Base-by-base conservation (phyloP, 2,329 filamentous ascomycete genomes). In the Pyrenophora seminiperda region DNA sequence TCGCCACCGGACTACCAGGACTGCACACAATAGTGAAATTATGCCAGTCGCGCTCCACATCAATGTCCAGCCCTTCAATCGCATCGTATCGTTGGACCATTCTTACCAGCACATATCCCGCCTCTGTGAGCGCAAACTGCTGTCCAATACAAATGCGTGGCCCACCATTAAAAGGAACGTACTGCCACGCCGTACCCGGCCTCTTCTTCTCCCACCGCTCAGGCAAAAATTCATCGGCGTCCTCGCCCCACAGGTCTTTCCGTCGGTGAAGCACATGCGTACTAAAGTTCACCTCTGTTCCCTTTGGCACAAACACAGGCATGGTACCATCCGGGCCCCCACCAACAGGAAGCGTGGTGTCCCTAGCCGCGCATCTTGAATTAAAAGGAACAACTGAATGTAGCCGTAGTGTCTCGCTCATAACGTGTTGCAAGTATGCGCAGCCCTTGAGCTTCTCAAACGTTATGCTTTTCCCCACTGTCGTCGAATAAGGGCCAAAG, bases 401-500 rank as follows among this genome's bases (percentile, higher is more conserved):
- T 1, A 70, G 36, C 1, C 68, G 64, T 2, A 63, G 38, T 3
- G 47, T 54, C 36, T 70, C 67, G 31, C 62, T 65, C 17, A 71
- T 18, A 14, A 59, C 40, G 31, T 54, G 51, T 4, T 62, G 56
- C 2, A 71, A 52, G 33, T 65, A 66, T 1, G 31, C 5, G 10
- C 50, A 56, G 9, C 36, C 19, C 14, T 58, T 59, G 43, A 45
- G 34, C 5, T 31, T 41, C 14, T 47, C 56, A 50, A 50, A 56
- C 17, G 49, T 49, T 10, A 42, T 36, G 7, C 34, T 46, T 20
- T 40, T 42, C 2, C 30, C 41, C 24, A 17, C 18, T 0, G 11
- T 14, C 1, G 56, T 62, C 13, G 72, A 66, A 29, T 50, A 44
- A 20, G 40, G 15, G 4, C 76, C 76, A 22, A 77, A 76, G 1